Evolutionary conservation across 371 early-diverging fungal genomes (phyloP), one percentile per base, ranked within the genome.

Genomic region (Thermomucor indicae-seudaticae): DNA sequence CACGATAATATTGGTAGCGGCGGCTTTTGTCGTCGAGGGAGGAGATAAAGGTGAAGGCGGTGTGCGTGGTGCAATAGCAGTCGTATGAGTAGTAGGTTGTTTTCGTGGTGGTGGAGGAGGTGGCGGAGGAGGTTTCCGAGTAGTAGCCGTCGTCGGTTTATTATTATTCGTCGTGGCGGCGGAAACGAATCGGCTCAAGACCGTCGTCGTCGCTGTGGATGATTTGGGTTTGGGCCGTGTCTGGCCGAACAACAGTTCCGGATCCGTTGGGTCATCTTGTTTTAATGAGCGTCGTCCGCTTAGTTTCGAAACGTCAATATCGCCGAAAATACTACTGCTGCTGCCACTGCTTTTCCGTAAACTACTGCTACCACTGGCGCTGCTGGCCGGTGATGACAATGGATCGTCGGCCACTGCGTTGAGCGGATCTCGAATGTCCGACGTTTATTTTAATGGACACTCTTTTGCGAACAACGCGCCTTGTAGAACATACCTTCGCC

Each of bases 281-380:
- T n/a, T 47, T n/a, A 19, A 35, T 22, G 37, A 6, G n/a, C 47
- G 22, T 8, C 49, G 44, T 28, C 62, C 57, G 3, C 64, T 56
- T 10, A 74, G 41, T 47, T 74, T 74, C 20, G 60, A 53, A 4
- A 74, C 75, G 53, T 74, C 75, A 34, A 74, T 62, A 43, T 70
- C 68, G 0, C 75, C 75, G 60, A 74, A 74, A 24, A 74, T 67
- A 43, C 75, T 62, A 6, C 53, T 41, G n/a, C n/a, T n/a, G n/a
- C n/a, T n/a, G n/a, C n/a, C n/a, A n/a, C n/a, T n/a, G n/a, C n/a
- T 17, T 23, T 43, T 50, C 12, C 42, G n/a, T 23, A 11, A 46
- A 16, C 19, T 22, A 7, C 32, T 29, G 31, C 43, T 8, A 14
- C 32, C 32, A 8, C 41, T 31, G 16, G 46, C 30, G 30, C 55